Evolutionary conservation across 345 rosid genomes (phyloP), one percentile per base, ranked within the genome.

Genomic region (Alliaria petiolata): DNA sequence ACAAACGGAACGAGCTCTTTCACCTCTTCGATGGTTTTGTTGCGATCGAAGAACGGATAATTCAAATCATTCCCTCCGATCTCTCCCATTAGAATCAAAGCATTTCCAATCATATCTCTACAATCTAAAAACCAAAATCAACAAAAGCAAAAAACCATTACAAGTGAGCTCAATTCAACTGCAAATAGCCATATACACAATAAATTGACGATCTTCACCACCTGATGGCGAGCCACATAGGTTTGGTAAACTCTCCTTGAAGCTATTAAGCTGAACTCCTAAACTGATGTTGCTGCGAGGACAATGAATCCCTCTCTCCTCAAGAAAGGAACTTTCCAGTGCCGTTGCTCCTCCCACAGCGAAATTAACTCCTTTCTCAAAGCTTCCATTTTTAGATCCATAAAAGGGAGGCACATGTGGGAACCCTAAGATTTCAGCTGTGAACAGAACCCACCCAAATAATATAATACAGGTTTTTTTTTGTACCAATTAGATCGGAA

Each of bases 21-120:
- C 38, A 74, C 38, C 44, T 58, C 77, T 45, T 76, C 68, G 15
- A 36, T 8, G 59, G 30, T n/a, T n/a, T n/a, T 30, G 64, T 43
- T 69, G 30, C 61, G 44, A n/a, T 0, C 4, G 6, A 62, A 39
- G 53, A 84, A 68, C 0, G 70, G 72, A 31, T 74, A 35, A 20
- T 76, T 75, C 66, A 79, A 81, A 28, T 86, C 88, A 8, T 86
- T 86, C 8, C 88, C 88, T 31, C 90, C 90, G 33, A 86, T 82
- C 40, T 84, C 86, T 78, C 90, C 90, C 80, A 84, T 62, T 3
- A 83, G 78, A 76, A 86, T 59, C 70, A 84, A 62, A n/a, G 88
- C 80, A 16, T 46, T 76, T 6, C 38, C 13, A 0, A 83, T 71
- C 49, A 77, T 60, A 25, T 66, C 53, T 79, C 34, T 65, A 46